Base-by-base conservation (phyloP, 164 flowering plant species). In the Sextonia rubra region DNA sequence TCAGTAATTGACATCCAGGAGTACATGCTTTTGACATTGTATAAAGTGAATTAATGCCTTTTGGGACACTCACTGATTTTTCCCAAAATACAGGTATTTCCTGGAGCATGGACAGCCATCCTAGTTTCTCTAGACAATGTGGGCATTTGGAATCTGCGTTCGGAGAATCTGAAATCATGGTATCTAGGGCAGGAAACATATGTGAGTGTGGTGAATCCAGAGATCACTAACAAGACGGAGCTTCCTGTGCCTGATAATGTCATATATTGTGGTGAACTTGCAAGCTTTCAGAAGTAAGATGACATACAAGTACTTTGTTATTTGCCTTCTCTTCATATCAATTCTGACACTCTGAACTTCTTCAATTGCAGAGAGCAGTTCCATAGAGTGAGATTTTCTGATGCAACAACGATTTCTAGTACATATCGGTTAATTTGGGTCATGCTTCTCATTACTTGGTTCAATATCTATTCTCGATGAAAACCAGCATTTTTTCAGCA, bases 21-120 rank as follows among this genome's bases (percentile, higher is more conserved):
- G 44, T 8, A 5, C 44, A 37, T 37, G 44, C 44, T 37, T 37
- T 37, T 37, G 44, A 37, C 44, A 37, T 37, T 37, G 11, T 52
- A 5, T 52, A 15, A 18, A 52, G 58, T 15, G n/a, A 52, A 52
- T 52, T 52, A 20, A 15, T 52, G 58, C 14, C 3, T 26, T 64
- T 29, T 12, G 67, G 37, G 5, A 64, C 44, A 6, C 69, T 66
- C 22, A 37, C 20, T 44, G 18, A 30, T 14, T 64, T 12, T 12
- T n/a, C 69, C 29, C 67, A 1, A 44, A 47, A 23, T 71, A 22
- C 86, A 94, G 99, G 99, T 94, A 62, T 94, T 89, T 80, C 97
- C 98, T 69, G 94, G 94, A 75, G 97, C 94, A 20, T 94, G 99
- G 97, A 89, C 97, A 22, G 97, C 99, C 52, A 90, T 94, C 60